Evolutionary conservation across 805 yeast species (phyloP), one percentile per base, ranked within the genome.

Genomic region (Wickerhamiella alocasiicola): DNA sequence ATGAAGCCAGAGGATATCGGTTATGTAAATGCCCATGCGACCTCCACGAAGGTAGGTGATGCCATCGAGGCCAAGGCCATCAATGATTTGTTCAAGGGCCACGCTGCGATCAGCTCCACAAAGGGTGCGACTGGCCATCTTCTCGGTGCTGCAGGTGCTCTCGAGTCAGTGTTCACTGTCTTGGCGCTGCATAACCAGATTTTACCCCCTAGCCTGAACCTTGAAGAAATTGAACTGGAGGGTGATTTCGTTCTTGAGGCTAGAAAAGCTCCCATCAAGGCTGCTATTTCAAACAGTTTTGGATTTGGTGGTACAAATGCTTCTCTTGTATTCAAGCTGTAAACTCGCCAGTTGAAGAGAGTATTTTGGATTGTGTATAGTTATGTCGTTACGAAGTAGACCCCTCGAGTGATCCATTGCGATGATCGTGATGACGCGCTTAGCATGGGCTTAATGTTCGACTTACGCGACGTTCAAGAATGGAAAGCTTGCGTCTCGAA

Each of bases 291-390:
- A 36, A 91, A 91, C 54, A 83, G 95, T 51, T 88, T 93, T 62
- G 99, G 98, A 0, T 91, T 91, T 63, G 99, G 99, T 6, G 99
- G 99, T 6, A 83, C 93, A 4, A 91, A 91, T 58, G 78, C 93
- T 5, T 70, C 93, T 2, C 53, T 91, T 2, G 38, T 58, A 3
- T 59, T 60, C 43, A 21, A 11, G 15, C n/a, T n/a, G n/a, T n/a
- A n/a, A n/a, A n/a, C n/a, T n/a, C n/a, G n/a, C n/a, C n/a, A n/a
- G n/a, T n/a, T n/a, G n/a, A n/a, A n/a, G n/a, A n/a, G n/a, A n/a
- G n/a, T n/a, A n/a, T n/a, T n/a, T n/a, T n/a, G n/a, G n/a, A n/a
- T n/a, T n/a, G n/a, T n/a, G n/a, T n/a, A n/a, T n/a, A n/a, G n/a
- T n/a, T n/a, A n/a, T n/a, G n/a, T n/a, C n/a, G n/a, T n/a, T n/a